Evolutionary conservation across 2,329 filamentous ascomycete species (phyloP).

Genomic region (Phyllosticta citribraziliensis): DNA sequence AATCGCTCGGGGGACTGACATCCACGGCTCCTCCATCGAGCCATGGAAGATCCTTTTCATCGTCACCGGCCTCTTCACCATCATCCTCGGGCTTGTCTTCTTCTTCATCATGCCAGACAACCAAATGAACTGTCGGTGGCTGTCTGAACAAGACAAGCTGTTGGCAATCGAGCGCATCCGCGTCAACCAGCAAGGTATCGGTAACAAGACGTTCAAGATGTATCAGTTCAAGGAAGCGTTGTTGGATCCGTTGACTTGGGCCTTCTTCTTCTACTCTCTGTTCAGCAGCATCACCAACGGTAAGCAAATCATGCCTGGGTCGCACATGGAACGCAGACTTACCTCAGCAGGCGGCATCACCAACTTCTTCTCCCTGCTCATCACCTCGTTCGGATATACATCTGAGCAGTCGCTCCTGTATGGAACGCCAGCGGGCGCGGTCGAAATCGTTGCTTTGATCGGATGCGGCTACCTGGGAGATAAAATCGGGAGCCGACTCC

Average conservation of each 20-base stretch:
- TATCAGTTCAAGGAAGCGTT: slow-evolving; percentile 50
- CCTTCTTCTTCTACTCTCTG: slow-evolving; percentile 48
- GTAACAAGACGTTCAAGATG: slow-evolving; percentile 54
- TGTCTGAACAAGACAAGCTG: slow-evolving; percentile 56
- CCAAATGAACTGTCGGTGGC: slow-evolving; percentile 50
- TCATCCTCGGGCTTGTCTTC: slow-evolving; percentile 32
- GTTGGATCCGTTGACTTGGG: slow-evolving; percentile 46
- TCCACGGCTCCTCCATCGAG: slow-evolving; percentile 47
- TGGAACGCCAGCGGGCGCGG: slow-evolving; percentile 54
- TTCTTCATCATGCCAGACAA: slow-evolving; percentile 46
- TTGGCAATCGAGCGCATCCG: slow-evolving; percentile 59
- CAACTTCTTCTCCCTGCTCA: slow-evolving; percentile 54
- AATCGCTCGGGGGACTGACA: slow-evolving; percentile 46
- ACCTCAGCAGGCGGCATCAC: slow-evolving; percentile 36
- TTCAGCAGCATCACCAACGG: slow-evolving; percentile 50
- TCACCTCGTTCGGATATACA: slow-evolving; percentile 56
- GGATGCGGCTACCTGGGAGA: slow-evolving; percentile 49
- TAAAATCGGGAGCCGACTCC: slow-evolving; percentile 45
- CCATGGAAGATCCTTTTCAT: slow-evolving; percentile 55
- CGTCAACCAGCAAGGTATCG: slow-evolving; percentile 62
- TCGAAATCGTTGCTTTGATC: slow-evolving; percentile 52
- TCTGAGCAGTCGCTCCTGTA: slow-evolving; percentile 53
- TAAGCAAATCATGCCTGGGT: slow-evolving; percentile 3
- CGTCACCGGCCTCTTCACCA: slow-evolving; percentile 34
- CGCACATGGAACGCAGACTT: background rate